Conservation (phyloP, 2,329 filamentous ascomycete genomes). For the Colletotrichum tabaci region DNA sequence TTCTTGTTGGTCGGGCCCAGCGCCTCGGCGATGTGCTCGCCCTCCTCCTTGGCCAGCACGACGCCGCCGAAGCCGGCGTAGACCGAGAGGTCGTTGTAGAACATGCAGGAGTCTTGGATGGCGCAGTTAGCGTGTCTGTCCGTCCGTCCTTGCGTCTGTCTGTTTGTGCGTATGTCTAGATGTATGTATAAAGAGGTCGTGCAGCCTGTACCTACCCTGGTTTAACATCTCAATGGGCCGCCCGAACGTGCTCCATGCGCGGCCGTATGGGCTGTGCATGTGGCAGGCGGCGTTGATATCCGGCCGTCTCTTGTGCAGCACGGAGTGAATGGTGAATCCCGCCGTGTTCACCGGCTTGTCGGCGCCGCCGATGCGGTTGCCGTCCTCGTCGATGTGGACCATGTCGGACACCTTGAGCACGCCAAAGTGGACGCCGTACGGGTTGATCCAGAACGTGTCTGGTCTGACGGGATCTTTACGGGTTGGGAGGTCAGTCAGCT, state of each 20-base stretch:
- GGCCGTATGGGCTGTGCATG: constrained; percentile 73
- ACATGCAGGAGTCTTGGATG: constrained; percentile 68
- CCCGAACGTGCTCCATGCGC: constrained; percentile 77
- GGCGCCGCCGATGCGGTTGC: constrained; percentile 71
- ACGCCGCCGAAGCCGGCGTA: constrained; percentile 69
- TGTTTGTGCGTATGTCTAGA: no score
- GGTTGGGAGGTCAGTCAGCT: not conserved
- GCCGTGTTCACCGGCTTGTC: constrained; percentile 75
- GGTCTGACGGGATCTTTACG: constrained; percentile 50
- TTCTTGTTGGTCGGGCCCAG: constrained; percentile 71
- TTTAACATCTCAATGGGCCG: constrained; percentile 77
- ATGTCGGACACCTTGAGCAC: constrained; percentile 76
- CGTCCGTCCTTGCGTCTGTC: no score
- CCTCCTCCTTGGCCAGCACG: constrained; percentile 73
- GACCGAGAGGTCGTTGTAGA: constrained; percentile 74
- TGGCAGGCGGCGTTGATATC: constrained; percentile 78
- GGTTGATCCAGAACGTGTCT: constrained; percentile 64
- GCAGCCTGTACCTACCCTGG: constrained; percentile 51
- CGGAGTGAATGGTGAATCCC: constrained; percentile 78
- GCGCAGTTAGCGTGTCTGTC: not conserved
- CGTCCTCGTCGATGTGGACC: constrained; percentile 73
- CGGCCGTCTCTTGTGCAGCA: constrained; percentile 74
- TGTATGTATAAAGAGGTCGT: rapidly evolving
- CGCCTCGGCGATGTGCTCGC: constrained; percentile 71
- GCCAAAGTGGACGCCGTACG: constrained; percentile 76